A percentile compares a stretch with the other conserved stretches of the same genome.
phyloP scores from a whole-genome alignment of 371 early-diverging fungal species.

The Syncephalastrum sp. region DNA sequence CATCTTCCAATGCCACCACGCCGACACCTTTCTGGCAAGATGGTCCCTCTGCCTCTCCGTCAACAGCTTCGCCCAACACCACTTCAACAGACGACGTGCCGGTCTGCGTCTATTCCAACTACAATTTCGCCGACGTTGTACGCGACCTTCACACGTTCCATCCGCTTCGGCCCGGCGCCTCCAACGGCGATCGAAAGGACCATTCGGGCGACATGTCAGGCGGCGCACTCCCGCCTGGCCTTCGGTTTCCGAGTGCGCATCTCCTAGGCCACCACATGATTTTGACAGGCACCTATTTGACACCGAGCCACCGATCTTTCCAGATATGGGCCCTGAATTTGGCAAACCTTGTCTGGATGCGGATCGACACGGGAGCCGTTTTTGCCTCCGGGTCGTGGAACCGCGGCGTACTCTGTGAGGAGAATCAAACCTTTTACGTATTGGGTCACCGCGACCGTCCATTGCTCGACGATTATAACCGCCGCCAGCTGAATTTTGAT shows the following conservation, averaged over 20 bases:
- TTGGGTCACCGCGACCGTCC: slow-evolving; percentile 73
- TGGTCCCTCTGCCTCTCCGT: not conserved
- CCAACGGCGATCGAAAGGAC: slow-evolving; percentile 24
- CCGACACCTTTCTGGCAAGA: slow-evolving; percentile 3
- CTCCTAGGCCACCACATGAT: slow-evolving; percentile 70
- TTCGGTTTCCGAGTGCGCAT: slow-evolving; percentile 74
- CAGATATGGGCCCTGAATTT: slow-evolving; percentile 77
- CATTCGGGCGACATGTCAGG: slow-evolving; percentile 67
- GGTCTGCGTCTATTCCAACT: slow-evolving; percentile 72
- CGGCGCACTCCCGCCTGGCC: slow-evolving; percentile 66
- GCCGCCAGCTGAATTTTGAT: slow-evolving; percentile 75
- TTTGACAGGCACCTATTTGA: slow-evolving; percentile 74
- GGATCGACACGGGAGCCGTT: slow-evolving; percentile 66
- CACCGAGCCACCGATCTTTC: slow-evolving; percentile 64
- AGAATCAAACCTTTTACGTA: slow-evolving; percentile 61
- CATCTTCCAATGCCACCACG: slow-evolving; percentile 5
- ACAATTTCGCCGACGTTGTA: slow-evolving; percentile 75
- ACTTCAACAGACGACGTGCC: slow-evolving; percentile 5
- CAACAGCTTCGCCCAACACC: not conserved
- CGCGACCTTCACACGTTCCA: slow-evolving; percentile 67
- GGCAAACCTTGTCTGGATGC: slow-evolving; percentile 63
- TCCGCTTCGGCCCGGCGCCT: slow-evolving; percentile 26
- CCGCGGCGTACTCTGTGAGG: slow-evolving; percentile 64
- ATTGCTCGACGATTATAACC: slow-evolving; percentile 73
- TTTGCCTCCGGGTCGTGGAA: slow-evolving; percentile 79